Evolutionary conservation across 163 green algal genomes (phyloP).

Genomic region (Chlamydomonas reinhardtii): DNA sequence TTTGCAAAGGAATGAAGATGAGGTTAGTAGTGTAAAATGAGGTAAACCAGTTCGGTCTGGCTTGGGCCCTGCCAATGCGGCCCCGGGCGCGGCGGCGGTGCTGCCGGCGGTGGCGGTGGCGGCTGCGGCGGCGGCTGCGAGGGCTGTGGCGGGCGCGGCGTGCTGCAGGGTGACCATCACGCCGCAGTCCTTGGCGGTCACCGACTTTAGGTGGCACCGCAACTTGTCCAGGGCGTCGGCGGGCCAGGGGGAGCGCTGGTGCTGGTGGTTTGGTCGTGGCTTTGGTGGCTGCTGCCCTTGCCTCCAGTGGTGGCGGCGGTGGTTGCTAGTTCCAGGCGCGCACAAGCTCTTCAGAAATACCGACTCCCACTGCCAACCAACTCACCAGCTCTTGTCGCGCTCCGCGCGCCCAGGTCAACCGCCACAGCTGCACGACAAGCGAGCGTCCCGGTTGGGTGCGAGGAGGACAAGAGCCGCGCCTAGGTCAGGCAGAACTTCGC

Average conservation of each 20-base stretch:
- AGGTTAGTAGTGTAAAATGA: no score
- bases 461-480: no score
- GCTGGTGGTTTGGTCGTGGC: no score
- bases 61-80: no score
- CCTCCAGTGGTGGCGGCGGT: neutral
- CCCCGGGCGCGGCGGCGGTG: neutral
- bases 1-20: no score
- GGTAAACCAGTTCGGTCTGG: no score
- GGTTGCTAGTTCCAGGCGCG: no score
- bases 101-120: neutral
- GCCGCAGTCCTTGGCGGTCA: constrained; percentile 77
- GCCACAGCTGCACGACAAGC: neutral
- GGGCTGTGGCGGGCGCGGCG: constrained; percentile 12
- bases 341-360: no score
- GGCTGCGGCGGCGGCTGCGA: neutral
- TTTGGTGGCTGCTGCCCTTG: neutral
- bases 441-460: no score
- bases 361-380: no score
- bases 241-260: neutral
- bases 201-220: constrained; percentile 66
- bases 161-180: constrained; percentile 70
- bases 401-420: no score
- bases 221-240: constrained; percentile 40
- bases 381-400: no score
- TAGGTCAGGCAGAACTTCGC: neutral